A percentile compares a stretch with the other conserved stretches of the same genome.
phyloP scores from a whole-genome alignment of 306 rosid genomes.

The Dalbergia cochinchinensis region DNA sequence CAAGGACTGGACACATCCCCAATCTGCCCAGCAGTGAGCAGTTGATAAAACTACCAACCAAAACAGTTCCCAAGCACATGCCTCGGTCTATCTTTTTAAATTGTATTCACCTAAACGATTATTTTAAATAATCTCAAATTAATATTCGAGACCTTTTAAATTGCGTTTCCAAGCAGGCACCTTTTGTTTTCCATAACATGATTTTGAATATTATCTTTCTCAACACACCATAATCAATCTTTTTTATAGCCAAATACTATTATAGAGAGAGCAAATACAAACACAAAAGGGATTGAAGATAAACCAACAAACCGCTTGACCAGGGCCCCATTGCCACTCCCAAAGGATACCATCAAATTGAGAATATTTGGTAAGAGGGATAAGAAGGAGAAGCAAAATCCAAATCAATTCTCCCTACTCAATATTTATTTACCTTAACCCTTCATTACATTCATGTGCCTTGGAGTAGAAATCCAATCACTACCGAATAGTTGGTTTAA shows the following conservation, averaged over 20 bases:
- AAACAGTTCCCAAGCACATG: conserved; percentile 47
- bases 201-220: conserved; percentile 10
- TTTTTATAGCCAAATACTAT: neutral
- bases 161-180: conserved; percentile 4
- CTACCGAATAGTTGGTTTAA: conserved; percentile 34
- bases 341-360: conserved; percentile 34
- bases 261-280: conserved; percentile 33
- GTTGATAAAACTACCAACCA: conserved; percentile 44
- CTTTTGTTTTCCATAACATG: neutral
- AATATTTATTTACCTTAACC: conserved; percentile 40
- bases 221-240: conserved; percentile 14
- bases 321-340: conserved; percentile 51
- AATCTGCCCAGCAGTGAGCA: neutral
- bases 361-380: conserved; percentile 59
- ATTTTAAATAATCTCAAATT: conserved; percentile 9
- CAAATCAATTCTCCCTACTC: conserved; percentile 52
- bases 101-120: conserved; percentile 36
- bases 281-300: conserved; percentile 54
- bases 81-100: conserved; percentile 6
- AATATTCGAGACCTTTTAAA: neutral
- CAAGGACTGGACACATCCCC: neutral
- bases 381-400: conserved; percentile 55
- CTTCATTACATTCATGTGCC: conserved; percentile 15
- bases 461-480: conserved; percentile 9
- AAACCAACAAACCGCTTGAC: conserved; percentile 72